phyloP scores from a whole-genome alignment of 768 basidiomycete genomes.

The Auricularia heimuer region DNA sequence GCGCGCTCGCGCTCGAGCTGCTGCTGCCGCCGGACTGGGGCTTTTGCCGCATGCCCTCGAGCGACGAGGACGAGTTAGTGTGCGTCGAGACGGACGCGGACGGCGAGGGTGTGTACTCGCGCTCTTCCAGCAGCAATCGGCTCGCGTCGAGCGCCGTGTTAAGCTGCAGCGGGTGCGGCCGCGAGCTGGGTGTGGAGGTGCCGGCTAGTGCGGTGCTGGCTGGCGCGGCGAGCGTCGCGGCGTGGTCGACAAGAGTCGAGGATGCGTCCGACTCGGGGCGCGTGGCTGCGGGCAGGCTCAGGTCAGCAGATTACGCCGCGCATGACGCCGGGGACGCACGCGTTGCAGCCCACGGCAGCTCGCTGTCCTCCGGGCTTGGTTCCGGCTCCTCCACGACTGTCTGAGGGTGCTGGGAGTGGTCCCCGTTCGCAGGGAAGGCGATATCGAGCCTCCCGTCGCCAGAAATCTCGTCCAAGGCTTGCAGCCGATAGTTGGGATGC shows the following conservation, averaged over 20 bases:
- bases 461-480: background rate
- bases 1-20: background rate
- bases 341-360: constrained; percentile 44
- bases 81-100: background rate
- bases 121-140: background rate
- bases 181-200: background rate
- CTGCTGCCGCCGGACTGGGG: background rate
- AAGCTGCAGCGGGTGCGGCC: background rate
- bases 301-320: background rate
- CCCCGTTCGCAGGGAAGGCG: background rate
- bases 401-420: background rate
- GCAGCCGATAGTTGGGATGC: background rate
- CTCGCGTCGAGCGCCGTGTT: background rate
- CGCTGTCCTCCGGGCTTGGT: constrained; percentile 28
- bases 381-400: constrained; percentile 1
- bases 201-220: background rate
- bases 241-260: constrained; percentile 29
- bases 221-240: constrained; percentile 6
- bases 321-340: background rate
- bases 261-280: constrained; percentile 24
- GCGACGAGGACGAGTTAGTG: constrained; percentile 1
- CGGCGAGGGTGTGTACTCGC: background rate
- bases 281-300: background rate
- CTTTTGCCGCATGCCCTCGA: background rate
- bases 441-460: background rate